These are phyloP conservation scores for Flagelloscypha sp. DNA, from an alignment of 768 basidiomycete species.

Conservation along the genomic window DNA sequence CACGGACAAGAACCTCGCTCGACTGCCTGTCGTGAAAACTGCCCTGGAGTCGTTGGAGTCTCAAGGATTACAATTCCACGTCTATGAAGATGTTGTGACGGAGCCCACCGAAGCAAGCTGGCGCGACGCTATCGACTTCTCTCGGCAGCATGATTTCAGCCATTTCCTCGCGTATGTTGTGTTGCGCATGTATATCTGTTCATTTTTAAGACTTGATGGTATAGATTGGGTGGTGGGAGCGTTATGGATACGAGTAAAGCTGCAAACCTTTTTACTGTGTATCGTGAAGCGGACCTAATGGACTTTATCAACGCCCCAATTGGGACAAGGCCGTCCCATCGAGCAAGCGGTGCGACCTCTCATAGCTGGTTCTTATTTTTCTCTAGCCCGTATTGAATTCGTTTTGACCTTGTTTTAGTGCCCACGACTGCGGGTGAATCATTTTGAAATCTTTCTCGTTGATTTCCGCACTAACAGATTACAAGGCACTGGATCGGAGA, in stretches of 20 bases:
- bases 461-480: no score
- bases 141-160: slow-evolving; percentile 79
- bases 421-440: slow-evolving; percentile 72
- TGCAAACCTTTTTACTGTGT: slow-evolving; percentile 89
- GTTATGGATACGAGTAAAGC: slow-evolving; percentile 95
- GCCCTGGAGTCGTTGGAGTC: slow-evolving; percentile 73
- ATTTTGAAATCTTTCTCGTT: no score
- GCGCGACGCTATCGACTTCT: slow-evolving; percentile 83
- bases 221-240: slow-evolving; percentile 84
- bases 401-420: slow-evolving; percentile 32
- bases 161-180: slow-evolving; percentile 79
- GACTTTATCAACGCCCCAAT: slow-evolving; percentile 97
- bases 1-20: slow-evolving; percentile 81
- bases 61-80: slow-evolving; percentile 72
- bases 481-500: slow-evolving; percentile 90
- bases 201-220: slow-evolving; percentile 4
- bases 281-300: slow-evolving; percentile 86
- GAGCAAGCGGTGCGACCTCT: slow-evolving; percentile 66
- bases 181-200: not conserved
- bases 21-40: slow-evolving; percentile 73
- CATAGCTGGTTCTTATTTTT: slow-evolving; percentile 57
- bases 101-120: slow-evolving; percentile 92
- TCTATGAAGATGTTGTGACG: slow-evolving; percentile 73
- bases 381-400: not conserved
- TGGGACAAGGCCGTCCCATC: slow-evolving; percentile 86